Conservation (phyloP, 164 flowering plant species). For the Dillenia suffruticosa region DNA sequence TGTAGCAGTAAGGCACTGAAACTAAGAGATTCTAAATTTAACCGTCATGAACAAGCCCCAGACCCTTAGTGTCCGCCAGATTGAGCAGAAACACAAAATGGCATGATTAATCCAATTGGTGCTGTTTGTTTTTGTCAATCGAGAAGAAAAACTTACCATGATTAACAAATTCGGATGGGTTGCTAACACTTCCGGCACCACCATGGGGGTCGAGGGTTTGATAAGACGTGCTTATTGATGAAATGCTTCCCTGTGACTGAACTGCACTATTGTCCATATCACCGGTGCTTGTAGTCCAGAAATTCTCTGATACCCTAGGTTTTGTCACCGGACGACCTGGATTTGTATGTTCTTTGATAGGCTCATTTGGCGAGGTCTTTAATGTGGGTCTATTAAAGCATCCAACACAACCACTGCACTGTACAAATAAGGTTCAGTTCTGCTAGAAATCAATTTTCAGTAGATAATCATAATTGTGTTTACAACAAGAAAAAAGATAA, state of each 20-base stretch:
- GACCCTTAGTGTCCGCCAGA: too few relatives aligned
- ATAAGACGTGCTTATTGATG: slow-evolving; percentile 37
- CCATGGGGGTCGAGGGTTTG: slow-evolving; percentile 31
- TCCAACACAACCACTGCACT: slow-evolving; percentile 56
- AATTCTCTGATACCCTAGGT: slow-evolving; percentile 35
- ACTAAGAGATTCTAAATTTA: too few relatives aligned
- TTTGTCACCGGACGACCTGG: slow-evolving; percentile 15
- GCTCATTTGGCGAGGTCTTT: slow-evolving; percentile 12
- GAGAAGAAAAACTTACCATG: slow-evolving; percentile 32
- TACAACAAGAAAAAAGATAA: too few relatives aligned
- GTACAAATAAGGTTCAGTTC: slow-evolving; percentile 20
- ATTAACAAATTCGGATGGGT: slow-evolving; percentile 43
- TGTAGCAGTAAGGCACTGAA: too few relatives aligned
- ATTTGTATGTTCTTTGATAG: slow-evolving; percentile 9
- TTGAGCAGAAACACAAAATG: too few relatives aligned
- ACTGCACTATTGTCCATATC: slow-evolving; percentile 56
- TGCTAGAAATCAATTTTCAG: slow-evolving; percentile 2
- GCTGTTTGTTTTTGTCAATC: too few relatives aligned
- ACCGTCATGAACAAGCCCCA: too few relatives aligned
- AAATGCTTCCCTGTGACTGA: slow-evolving; percentile 54
- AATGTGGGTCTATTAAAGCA: slow-evolving; percentile 20
- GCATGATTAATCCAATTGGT: too few relatives aligned
- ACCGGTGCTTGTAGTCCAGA: slow-evolving; percentile 41
- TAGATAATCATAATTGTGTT: too few relatives aligned
- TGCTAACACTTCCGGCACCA: slow-evolving; percentile 16